Evolutionary conservation across 2,329 filamentous ascomycete species (phyloP), one percentile per base, ranked within the genome.

Genomic region (Cladosporium sp.): DNA sequence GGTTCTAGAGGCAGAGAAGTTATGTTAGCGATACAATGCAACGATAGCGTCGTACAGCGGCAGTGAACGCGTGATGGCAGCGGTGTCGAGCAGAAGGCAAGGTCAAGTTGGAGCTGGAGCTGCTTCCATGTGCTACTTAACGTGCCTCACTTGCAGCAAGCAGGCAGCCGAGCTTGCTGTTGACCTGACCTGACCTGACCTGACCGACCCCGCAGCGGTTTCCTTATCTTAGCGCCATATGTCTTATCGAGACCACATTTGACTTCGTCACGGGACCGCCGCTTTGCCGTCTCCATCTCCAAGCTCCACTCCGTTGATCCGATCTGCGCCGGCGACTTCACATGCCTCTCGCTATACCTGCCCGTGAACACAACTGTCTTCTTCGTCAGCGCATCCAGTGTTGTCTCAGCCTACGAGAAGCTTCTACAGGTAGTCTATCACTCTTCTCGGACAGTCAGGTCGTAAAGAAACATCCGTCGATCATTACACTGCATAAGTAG

Each of bases 331-430:
- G 28, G 13, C 24, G 17, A 28, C 40, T 55, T 55, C 52, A 55
- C 52, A 55, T 55, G 52, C 32, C 28, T 34, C 40, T 35, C 37
- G 51, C 37, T 24, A 20, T 12, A 44, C 51, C 28, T 54, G 12
- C 51, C 51, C 7, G n/a, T 7, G 10, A n/a, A 25, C 19, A 13
- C 20, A 2, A 4, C 10, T 50, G 34, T 32, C 47, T 55, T 17
- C 15, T 53, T 22, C 36, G 50, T 53, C 50, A 53, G 50, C 50
- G 15, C 37, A 25, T 42, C 37, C 24, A 4, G 15, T 28, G 28
- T 12, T 45, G 39, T 47, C 52, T 47, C 9, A 47, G 32, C 52
- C 40, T n/a, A 50, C 47, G 40, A 55, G 52, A 55, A 55, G 17
- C 52, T 55, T 55, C 52, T 32, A 55, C 32, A 20, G 22, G 42